Evolutionary conservation across 139 green algal species (phyloP).

Genomic region (Auxenochlorella pyrenoidosa): DNA sequence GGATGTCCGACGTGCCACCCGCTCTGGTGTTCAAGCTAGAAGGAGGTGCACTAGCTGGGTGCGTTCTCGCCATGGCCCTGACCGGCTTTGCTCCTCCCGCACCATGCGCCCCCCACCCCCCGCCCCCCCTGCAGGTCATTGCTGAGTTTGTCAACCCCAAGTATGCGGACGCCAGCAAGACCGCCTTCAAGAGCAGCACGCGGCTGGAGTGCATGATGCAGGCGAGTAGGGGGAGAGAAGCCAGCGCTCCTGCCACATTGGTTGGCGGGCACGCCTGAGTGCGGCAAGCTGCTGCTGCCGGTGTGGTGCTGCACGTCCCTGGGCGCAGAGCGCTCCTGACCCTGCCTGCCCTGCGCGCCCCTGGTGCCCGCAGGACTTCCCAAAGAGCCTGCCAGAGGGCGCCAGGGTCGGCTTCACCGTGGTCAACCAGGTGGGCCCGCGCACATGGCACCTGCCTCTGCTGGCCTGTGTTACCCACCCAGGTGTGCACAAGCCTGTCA

Average conservation of each 20-base stretch:
- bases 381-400: conserved; percentile 71
- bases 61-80: too few species aligned
- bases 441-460: too few species aligned
- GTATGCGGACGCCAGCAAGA: conserved; percentile 89
- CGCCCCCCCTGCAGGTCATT: conserved; percentile 57
- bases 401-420: conserved; percentile 94
- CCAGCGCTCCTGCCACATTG: too few species aligned
- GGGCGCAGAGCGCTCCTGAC: not conserved
- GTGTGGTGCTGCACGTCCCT: not conserved
- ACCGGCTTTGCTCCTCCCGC: too few species aligned
- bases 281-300: not conserved
- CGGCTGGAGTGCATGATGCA: conserved; percentile 99
- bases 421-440: conserved; percentile 79
- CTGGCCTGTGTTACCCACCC: not conserved
- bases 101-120: too few species aligned
- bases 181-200: conserved; percentile 93
- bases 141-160: conserved; percentile 99
- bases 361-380: conserved; percentile 80
- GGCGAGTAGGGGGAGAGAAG: conserved; percentile 26
- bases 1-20: too few species aligned
- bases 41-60: too few species aligned
- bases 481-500: not conserved
- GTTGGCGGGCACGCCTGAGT: too few species aligned
- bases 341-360: not conserved
- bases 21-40: too few species aligned